Evolutionary conservation across 805 yeast species (phyloP).

Genomic region (Pichia manshurica): DNA sequence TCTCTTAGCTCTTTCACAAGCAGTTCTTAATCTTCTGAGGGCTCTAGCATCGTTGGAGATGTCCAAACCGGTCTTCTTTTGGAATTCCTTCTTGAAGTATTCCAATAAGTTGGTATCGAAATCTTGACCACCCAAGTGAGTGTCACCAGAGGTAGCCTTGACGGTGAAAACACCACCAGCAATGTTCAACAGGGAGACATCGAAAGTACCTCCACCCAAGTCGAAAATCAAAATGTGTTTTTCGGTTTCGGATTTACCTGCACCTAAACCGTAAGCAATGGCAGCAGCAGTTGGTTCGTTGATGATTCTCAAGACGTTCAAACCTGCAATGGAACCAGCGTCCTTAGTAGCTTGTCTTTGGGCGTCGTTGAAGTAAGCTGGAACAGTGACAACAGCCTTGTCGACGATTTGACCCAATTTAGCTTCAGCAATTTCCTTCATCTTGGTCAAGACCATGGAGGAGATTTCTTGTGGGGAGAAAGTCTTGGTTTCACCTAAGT

Average conservation of each 20-base stretch:
- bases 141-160: conserved; percentile 98
- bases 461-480: conserved; percentile 74
- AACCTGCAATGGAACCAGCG: conserved; percentile 77
- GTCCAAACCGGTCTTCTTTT: conserved; percentile 87
- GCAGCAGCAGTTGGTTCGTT: conserved; percentile 95
- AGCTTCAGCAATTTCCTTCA: conserved; percentile 79
- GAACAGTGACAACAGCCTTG: conserved; percentile 73
- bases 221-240: conserved; percentile 89
- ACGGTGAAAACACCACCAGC: conserved; percentile 97
- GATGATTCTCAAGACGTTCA: conserved; percentile 70
- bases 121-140: conserved; percentile 99
- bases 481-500: conserved; percentile 61
- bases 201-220: conserved; percentile 99
- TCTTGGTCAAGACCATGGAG: conserved; percentile 72
- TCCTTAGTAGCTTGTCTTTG: conserved; percentile 81
- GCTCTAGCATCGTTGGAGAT: conserved; percentile 90
- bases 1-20: conserved; percentile 99
- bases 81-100: conserved; percentile 88
- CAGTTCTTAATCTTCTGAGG: conserved; percentile 95
- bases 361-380: conserved; percentile 76
- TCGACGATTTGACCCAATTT: conserved; percentile 66
- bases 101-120: conserved; percentile 93
- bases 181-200: conserved; percentile 87
- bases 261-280: conserved; percentile 97
- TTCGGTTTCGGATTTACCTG: conserved; percentile 74